Base-by-base conservation (phyloP, 805 yeast genomes). In the Starmerella gropengiesseri region DNA sequence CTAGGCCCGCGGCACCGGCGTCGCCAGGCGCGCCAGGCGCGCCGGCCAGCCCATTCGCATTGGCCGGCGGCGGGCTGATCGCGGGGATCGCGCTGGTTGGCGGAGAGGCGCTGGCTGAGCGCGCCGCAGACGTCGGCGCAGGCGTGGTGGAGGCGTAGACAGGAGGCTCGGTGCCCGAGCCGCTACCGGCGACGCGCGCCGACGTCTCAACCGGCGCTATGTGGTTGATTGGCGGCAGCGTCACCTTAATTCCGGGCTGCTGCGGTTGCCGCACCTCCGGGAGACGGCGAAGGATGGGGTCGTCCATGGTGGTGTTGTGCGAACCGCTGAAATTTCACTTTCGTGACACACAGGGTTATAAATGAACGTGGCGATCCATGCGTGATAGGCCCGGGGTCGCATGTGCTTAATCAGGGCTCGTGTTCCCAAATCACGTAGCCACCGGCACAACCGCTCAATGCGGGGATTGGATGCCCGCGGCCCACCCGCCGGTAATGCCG, bases 21-120 rank as follows among this genome's bases (percentile, higher is more conserved):
- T n/a, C n/a, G n/a, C n/a, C n/a, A n/a, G n/a, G n/a, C n/a, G 46
- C 37, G 31, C 36, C 38, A 13, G 27, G 41, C 21, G 29, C 9
- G 37, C 18, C 22, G 39, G 39, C 40, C 37, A 35, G 44, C 23
- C 43, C 33, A 20, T n/a, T n/a, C n/a, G n/a, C n/a, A n/a, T n/a
- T n/a, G n/a, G n/a, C n/a, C n/a, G n/a, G n/a, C n/a, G n/a, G n/a
- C n/a, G n/a, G n/a, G n/a, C n/a, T n/a, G n/a, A n/a, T n/a, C n/a
- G n/a, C n/a, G n/a, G n/a, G n/a, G n/a, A n/a, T n/a, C n/a, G n/a
- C n/a, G n/a, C n/a, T n/a, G n/a, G n/a, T n/a, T n/a, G n/a, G n/a
- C n/a, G n/a, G n/a, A n/a, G n/a, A n/a, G n/a, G n/a, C n/a, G n/a
- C n/a, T n/a, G n/a, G n/a, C n/a, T n/a, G n/a, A 11, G 26, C 11